Evolutionary conservation across 805 yeast genomes (phyloP), one percentile per base, ranked within the genome.

Genomic region (Candida golubevii): DNA sequence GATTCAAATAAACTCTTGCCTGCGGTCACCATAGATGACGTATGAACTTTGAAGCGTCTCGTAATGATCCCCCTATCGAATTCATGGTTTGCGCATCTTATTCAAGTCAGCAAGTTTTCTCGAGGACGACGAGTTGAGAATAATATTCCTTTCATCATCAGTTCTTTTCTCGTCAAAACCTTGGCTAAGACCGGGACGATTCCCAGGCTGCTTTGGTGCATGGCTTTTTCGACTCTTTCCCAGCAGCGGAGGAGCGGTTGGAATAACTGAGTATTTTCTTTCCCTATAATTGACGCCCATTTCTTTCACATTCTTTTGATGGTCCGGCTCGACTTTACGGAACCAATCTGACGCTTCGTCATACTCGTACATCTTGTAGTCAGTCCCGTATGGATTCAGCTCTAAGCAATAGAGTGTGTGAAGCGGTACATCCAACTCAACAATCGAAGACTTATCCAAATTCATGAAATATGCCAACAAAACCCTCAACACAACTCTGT

Each of bases 351-450:
- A 65, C 2, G 65, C 66, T 54, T 90, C 97, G 56, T 87, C 85
- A 66, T 83, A 91, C 61, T 89, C 96, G 65, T 83, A 91, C 61
- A 90, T 72, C 11, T 85, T 78, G 88, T 96, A 91, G 48, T 88
- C 95, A 2, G 95, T 95, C 2, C 98, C 98, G 63, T 88, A 91
- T 0, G 98, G 97, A 62, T 87, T 88, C 39, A 91, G 89, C 59
- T 91, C 97, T 48, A 91, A 74, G 46, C 91, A 79, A 61, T 90
- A 91, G 8, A 91, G 80, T 8, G 96, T 86, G 59, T 91, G 97
- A 44, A 91, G 69, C 6, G 98, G 98, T 6, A 91, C 90, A 64
- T 91, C 97, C 51, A 91, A 74, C 55, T 87, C 95, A 0, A 95
- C 90, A 47, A 91, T 86, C 0, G 88, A 74, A 34, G 86, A 85